Base-by-base conservation (phyloP, 2,329 filamentous ascomycete species). In the Chrysosphaeria jannelii region DNA sequence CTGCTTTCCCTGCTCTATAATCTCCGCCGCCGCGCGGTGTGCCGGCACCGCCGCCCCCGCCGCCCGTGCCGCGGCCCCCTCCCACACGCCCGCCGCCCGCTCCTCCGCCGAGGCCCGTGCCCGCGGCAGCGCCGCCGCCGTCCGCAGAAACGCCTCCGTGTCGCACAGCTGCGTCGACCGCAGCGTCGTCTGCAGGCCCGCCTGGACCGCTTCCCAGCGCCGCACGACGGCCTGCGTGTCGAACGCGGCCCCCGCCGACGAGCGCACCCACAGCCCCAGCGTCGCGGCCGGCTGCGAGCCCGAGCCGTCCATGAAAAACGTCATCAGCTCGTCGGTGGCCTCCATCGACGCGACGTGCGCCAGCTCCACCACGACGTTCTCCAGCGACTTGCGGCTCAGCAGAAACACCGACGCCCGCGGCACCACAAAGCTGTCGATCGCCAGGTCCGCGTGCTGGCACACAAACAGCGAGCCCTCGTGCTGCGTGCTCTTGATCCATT, bases 391-490 rank as follows among this genome's bases (percentile, higher is more conserved):
- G 21, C 72, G 54, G 43, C 75, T 79, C 30, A 81, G 50, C 5
- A 81, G 51, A 34, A 78, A 70, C 10, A 74, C 57, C 44, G 62
- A 62, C 12, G 50, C 47, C 10, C 48, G 39, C 17, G 48, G 40
- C 23, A 47, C 17, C 22, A 42, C 38, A 16, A 43, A 33, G 36
- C 39, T 26, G 14, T 40, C 42, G 3, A 41, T 38, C 3, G 39
- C 34, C 34, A 48, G 30, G 30, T 45, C 52, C 33, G 45, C 41
- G 37, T 60, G 53, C 31, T 70, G 57, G 49, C 74, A 88, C 25
- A 93, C 60, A 41, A 93, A 97, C 31, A 93, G 50, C 8, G 75
- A 72, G 19, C 85, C 85, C 44, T 90, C 79, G 8, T 79, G 57
- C 19, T 24, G 26, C 14, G 30, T 30, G 21, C 59, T 60, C 49